A percentile compares a stretch with the other conserved stretches of the same genome.
These are phyloP conservation scores for Porcisia deanei DNA, from an alignment of 208 protist species.

Conservation along the genomic window DNA sequence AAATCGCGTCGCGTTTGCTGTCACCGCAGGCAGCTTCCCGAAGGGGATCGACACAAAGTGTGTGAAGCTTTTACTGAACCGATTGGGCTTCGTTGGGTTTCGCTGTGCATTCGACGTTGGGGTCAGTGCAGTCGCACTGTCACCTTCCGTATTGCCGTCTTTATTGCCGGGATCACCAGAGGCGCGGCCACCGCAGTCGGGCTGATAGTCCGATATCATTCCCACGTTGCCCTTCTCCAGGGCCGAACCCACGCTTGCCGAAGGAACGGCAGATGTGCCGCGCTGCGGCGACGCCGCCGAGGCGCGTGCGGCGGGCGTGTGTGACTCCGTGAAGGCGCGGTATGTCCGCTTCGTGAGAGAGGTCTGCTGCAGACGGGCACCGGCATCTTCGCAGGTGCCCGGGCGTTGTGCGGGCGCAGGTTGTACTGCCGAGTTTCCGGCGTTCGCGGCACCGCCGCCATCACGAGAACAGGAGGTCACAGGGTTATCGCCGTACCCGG, in stretches of 20 bases:
- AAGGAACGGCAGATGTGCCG: neutral
- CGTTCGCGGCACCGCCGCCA: neutral
- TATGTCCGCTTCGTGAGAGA: conserved; percentile 38
- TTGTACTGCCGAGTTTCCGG: neutral
- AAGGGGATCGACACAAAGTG: conserved; percentile 85
- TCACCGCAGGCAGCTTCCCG: conserved; percentile 45
- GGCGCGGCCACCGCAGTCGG: neutral
- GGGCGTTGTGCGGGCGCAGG: conserved; percentile 12
- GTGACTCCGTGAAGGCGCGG: conserved; percentile 40
- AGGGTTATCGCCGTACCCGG: conserved; percentile 4
- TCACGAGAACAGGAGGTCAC: neutral
- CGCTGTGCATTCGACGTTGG: conserved; percentile 14
- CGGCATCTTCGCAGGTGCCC: conserved; percentile 24
- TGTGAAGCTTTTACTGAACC: conserved; percentile 45
- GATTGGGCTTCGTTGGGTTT: conserved; percentile 13
- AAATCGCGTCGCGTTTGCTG: conserved; percentile 29
- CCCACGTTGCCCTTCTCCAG: conserved; percentile 20
- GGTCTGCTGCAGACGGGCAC: conserved; percentile 25
- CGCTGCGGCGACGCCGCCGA: neutral
- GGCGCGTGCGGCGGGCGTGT: conserved; percentile 6
- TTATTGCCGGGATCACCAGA: neutral
- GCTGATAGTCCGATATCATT: conserved; percentile 16
- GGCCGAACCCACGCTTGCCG: neutral
- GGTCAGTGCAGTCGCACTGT: neutral
- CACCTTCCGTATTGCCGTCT: neutral